phyloP scores from a whole-genome alignment of 306 rosid species.

The Echinosophora koreensis region DNA sequence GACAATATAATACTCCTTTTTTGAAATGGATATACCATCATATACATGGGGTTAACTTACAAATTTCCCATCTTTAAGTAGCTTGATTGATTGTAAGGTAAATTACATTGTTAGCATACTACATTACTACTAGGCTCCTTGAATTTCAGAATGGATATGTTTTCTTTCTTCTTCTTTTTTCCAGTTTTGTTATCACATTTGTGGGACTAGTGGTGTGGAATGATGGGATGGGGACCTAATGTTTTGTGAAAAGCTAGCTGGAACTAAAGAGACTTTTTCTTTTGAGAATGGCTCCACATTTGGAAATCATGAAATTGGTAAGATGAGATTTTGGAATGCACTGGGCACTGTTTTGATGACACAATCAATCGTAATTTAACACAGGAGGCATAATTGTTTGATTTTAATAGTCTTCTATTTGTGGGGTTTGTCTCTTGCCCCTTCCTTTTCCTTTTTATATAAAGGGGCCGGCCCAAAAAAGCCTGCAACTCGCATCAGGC shows the following conservation, averaged over 20 bases:
- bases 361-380: slow-evolving; percentile 49
- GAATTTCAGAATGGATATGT: too few species aligned
- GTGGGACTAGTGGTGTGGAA: slow-evolving; percentile 1
- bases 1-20: background rate
- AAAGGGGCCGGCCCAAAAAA: too few species aligned
- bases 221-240: slow-evolving; percentile 42
- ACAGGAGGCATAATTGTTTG: slow-evolving; percentile 38
- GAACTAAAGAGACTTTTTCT: slow-evolving; percentile 40
- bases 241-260: slow-evolving; percentile 45
- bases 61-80: slow-evolving; percentile 12
- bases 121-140: too few species aligned
- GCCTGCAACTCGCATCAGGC: too few species aligned
- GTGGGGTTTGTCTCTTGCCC: slow-evolving; percentile 37
- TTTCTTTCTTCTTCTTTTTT: too few species aligned
- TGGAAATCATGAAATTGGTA: slow-evolving; percentile 43
- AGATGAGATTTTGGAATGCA: slow-evolving; percentile 42
- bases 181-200: too few species aligned
- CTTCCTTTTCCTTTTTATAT: slow-evolving; percentile 42
- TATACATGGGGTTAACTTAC: background rate
- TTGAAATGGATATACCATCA: background rate
- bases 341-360: slow-evolving; percentile 39
- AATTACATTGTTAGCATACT: too few species aligned
- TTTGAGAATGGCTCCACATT: slow-evolving; percentile 43
- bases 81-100: slow-evolving; percentile 12
- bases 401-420: slow-evolving; percentile 20